These are phyloP conservation scores for Penicillium capsulatum DNA, from an alignment of 2,329 filamentous ascomycete genomes.

Conservation along the genomic window DNA sequence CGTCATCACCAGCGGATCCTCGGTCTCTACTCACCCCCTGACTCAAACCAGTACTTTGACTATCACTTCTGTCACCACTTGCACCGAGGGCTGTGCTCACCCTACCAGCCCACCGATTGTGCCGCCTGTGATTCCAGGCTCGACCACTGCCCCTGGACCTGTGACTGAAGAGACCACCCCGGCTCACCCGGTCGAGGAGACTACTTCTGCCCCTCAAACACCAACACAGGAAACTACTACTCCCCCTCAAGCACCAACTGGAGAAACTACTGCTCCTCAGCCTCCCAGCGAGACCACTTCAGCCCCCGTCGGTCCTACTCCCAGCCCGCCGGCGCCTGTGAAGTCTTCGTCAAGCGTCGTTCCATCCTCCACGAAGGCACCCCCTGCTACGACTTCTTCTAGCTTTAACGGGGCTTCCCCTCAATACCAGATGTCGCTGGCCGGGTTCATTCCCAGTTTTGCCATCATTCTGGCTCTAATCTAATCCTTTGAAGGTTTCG, in stretches of 20 bases:
- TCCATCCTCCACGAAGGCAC: conserved; percentile 1
- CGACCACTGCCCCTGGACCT: conserved; percentile 3
- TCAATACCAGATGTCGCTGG: conserved; percentile 16
- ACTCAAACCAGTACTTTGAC: conserved; percentile 24
- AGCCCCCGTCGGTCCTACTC: neutral
- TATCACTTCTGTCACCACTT: conserved; percentile 21
- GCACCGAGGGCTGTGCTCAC: conserved; percentile 14
- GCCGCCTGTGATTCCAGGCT: neutral
- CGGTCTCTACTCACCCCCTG: conserved; percentile 20
- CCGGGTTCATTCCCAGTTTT: conserved; percentile 15
- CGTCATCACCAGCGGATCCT: conserved; percentile 19
- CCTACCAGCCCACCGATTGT: conserved; percentile 4
- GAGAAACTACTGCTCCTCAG: too few species aligned
- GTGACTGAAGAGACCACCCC: neutral
- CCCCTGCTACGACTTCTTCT: conserved; percentile 4
- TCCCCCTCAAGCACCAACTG: neutral
- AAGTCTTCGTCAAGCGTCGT: neutral
- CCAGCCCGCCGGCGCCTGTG: too few species aligned
- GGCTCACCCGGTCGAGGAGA: neutral
- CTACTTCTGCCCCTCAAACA: conserved; percentile 2
- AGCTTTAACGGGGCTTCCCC: conserved; percentile 18
- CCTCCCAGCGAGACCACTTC: neutral
- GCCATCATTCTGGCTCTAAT: conserved; percentile 16
- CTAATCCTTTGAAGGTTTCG: conserved; percentile 6
- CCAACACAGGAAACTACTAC: too few species aligned